These are phyloP conservation scores for Trichoderma sp. DNA, from an alignment of 2,329 filamentous ascomycete genomes.

Conservation along the genomic window DNA sequence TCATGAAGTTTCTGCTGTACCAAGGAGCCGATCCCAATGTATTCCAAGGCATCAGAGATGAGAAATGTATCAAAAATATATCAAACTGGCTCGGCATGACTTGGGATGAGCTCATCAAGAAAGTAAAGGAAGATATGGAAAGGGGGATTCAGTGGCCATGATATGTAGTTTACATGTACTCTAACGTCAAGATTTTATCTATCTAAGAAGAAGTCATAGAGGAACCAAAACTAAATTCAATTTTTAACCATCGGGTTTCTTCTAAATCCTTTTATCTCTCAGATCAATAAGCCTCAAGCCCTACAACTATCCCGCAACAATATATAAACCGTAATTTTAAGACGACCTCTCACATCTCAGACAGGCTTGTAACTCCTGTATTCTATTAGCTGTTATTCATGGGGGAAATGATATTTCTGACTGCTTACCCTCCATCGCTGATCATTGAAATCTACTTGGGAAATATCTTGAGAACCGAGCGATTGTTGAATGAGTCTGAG, in stretches of 20 bases:
- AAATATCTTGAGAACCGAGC: neutral
- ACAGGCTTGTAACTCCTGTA: neutral
- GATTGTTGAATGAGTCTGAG: neutral
- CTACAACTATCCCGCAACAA: no score
- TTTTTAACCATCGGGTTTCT: no score
- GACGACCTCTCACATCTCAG: no score
- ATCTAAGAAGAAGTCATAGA: no score
- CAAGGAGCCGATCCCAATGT: neutral
- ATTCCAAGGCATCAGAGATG: neutral
- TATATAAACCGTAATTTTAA: no score
- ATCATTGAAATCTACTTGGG: neutral
- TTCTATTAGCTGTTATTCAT: neutral
- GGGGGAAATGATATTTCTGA: no score
- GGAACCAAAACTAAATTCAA: no score
- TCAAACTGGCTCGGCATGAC: neutral
- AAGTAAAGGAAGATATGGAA: neutral
- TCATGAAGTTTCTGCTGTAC: neutral
- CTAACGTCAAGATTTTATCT: no score
- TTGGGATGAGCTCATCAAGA: neutral
- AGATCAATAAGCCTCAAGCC: no score
- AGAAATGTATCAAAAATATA: neutral
- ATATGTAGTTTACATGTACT: no score
- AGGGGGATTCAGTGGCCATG: neutral
- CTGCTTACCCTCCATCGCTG: neutral
- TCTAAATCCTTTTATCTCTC: no score